Evolutionary conservation across 176 grass and related monocot species (phyloP), one percentile per base, ranked within the genome.

Genomic region (Cenchrus purpureus): DNA sequence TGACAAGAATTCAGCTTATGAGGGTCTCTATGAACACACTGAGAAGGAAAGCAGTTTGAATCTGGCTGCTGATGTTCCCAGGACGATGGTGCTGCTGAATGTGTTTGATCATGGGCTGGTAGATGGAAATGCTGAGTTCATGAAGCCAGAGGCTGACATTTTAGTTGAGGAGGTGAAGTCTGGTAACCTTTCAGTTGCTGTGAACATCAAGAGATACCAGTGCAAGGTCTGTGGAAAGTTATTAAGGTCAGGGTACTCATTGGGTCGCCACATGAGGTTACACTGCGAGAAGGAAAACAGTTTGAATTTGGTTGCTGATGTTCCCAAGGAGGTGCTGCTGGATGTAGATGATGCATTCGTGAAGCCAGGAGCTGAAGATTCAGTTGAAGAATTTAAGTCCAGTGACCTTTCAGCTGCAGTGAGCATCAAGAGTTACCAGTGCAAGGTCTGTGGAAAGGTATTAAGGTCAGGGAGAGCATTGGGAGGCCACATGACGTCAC

Each of bases 381-480:
- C 68, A 65, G 67, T 71, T 48, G 66, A 88, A 22, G 40, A 70
- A 7, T 25, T 65, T 54, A 78, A 83, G 73, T 56, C 16, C 31
- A 13, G 46, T 73, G 54, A 82, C 65, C 34, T 77, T 82, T 72
- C 77, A 28, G 31, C 65, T 86, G 51, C 81, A 29, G 12, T 52
- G 52, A 78, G 83, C 31, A 66, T 15, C 12, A 86, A 85, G 51
- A 74, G 16, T 25, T 55, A 88, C 59, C 31, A 74, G 31, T 93
- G 88, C 82, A 69, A 12, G 54, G 15, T 73, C 44, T 93, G 88
- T 83, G 65, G 83, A 61, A 93, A 87, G 82, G 63, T 53, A 69
- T 79, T 90, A 77, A 43, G 70, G 32, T 90, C 88, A 72, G 86
- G 83, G 22, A 59, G 79, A 32, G 87, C 88, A 51, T 86, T 87